Percentiles rank a stretch among this genome's conserved stretches.
Conservation (phyloP, 2,329 filamentous ascomycete species). For the Aspergillus sp. region DNA sequence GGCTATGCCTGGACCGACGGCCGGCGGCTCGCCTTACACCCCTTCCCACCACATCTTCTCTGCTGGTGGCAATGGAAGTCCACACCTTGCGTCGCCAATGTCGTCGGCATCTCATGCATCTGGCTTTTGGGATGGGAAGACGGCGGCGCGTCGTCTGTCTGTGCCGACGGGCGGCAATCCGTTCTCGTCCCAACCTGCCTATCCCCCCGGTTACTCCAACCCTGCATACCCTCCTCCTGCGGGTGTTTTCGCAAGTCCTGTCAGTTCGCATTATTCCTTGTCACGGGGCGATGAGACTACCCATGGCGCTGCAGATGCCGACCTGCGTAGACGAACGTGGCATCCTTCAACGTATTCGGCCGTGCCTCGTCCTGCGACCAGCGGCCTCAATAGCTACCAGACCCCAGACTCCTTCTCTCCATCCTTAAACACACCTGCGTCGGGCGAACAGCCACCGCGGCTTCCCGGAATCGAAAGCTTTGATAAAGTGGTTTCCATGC, state of each 20-base stretch:
- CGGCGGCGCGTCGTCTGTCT: conserved; percentile 72
- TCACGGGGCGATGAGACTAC: conserved; percentile 30
- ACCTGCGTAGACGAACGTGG: conserved; percentile 84
- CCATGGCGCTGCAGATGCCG: conserved; percentile 60
- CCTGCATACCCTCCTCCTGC: conserved; percentile 57
- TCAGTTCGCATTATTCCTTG: conserved; percentile 56
- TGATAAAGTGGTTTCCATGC: conserved; percentile 64
- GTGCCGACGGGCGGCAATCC: conserved; percentile 74
- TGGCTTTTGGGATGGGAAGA: conserved; percentile 69
- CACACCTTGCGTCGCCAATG: conserved; percentile 74
- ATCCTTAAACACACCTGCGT: conserved; percentile 52
- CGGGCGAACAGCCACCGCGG: conserved; percentile 59
- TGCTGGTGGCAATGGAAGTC: conserved; percentile 66
- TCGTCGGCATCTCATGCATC: conserved; percentile 67
- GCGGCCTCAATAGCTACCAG: conserved; percentile 71
- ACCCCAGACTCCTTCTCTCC: conserved; percentile 63
- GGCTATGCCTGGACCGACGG: conserved; percentile 65
- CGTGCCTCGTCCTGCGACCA: conserved; percentile 64
- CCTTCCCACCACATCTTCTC: conserved; percentile 76
- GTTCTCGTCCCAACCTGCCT: conserved; percentile 66
- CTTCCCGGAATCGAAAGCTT: conserved; percentile 92
- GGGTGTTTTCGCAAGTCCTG: conserved; percentile 65
- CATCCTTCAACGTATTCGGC: conserved; percentile 69
- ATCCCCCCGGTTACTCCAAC: conserved; percentile 57
- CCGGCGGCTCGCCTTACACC: conserved; percentile 75